Evolutionary conservation across 345 rosid species (phyloP).

Genomic region (Psidium guajava): DNA sequence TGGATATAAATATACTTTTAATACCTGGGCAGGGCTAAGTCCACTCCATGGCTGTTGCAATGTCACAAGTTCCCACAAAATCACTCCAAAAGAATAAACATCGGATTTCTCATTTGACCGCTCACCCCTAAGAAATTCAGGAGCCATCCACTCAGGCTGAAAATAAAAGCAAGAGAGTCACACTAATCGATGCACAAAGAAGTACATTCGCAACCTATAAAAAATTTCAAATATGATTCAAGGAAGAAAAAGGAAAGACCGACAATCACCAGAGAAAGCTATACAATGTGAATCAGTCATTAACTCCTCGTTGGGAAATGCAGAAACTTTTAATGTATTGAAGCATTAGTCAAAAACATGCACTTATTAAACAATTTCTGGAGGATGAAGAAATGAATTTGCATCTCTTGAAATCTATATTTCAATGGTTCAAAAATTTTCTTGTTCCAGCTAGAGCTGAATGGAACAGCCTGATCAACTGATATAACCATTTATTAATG

Average conservation of each 20-base stretch:
- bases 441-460: background rate
- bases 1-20: background rate
- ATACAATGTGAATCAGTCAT: background rate
- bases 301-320: background rate
- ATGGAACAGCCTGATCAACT: background rate
- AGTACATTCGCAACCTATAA: background rate
- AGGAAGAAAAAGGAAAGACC: background rate
- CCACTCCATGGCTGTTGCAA: slow-evolving; percentile 96
- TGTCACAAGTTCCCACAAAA: slow-evolving; percentile 85
- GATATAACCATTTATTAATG: background rate
- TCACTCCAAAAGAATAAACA: slow-evolving; percentile 87
- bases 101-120: slow-evolving; percentile 96
- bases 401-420: background rate
- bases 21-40: slow-evolving; percentile 90
- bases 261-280: background rate
- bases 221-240: background rate
- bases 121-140: slow-evolving; percentile 96
- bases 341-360: background rate
- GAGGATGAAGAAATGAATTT: background rate
- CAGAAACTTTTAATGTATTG: background rate
- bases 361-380: background rate
- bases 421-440: background rate
- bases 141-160: slow-evolving; percentile 99
- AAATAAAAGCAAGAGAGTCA: slow-evolving; percentile 15
- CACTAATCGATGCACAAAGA: background rate